Conservation (phyloP, 2,329 filamentous ascomycete species). For the Macrophomina pseudophaseolina region DNA sequence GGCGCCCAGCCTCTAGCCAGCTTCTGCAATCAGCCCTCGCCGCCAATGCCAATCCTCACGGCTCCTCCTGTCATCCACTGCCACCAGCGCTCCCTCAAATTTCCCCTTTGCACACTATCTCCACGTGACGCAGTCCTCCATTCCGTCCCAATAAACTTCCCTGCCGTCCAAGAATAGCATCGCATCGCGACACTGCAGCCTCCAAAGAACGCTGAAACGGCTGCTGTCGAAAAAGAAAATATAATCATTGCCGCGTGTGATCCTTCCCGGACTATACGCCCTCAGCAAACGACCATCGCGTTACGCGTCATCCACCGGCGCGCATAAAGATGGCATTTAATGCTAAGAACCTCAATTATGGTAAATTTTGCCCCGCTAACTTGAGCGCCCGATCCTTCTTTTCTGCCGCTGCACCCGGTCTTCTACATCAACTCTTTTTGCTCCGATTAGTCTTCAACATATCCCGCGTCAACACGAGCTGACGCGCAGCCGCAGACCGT, state of each 20-base stretch:
- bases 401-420: too few species aligned
- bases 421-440: background rate
- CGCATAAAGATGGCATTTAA: constrained; percentile 60
- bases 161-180: constrained; percentile 14
- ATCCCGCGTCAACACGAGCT: background rate
- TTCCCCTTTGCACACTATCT: constrained; percentile 19
- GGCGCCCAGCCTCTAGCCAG: constrained; percentile 23
- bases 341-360: constrained; percentile 72
- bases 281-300: background rate
- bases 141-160: constrained; percentile 10
- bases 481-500: constrained; percentile 49
- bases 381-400: background rate
- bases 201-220: background rate
- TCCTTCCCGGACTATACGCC: background rate
- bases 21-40: constrained; percentile 13
- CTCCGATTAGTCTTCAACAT: background rate
- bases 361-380: constrained; percentile 35
- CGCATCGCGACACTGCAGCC: background rate
- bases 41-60: constrained; percentile 13
- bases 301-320: background rate
- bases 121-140: constrained; percentile 9
- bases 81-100: constrained; percentile 12
- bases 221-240: background rate
- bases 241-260: background rate
- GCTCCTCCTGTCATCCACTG: constrained; percentile 11